phyloP scores from a whole-genome alignment of 106 monocot genomes.

The Cymbidium sinense region DNA sequence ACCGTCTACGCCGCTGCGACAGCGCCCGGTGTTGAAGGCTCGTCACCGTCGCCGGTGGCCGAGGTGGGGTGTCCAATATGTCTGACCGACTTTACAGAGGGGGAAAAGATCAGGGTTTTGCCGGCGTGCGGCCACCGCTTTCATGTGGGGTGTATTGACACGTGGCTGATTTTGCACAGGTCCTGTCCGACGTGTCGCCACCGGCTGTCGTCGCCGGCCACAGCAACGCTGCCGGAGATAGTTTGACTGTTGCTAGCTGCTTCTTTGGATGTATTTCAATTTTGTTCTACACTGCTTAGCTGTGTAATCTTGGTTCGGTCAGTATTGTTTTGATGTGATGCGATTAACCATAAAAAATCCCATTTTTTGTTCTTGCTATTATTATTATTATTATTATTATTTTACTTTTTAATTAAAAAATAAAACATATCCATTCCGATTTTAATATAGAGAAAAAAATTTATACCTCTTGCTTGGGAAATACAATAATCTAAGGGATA shows the following conservation, averaged over 20 bases:
- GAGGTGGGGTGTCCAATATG: slow-evolving; percentile 21
- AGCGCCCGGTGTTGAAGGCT: not conserved
- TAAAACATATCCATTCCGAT: too few relatives aligned
- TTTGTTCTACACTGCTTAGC: too few relatives aligned
- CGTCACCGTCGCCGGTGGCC: not conserved
- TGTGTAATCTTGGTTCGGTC: too few relatives aligned
- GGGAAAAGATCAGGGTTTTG: slow-evolving; percentile 16
- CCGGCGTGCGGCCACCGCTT: slow-evolving; percentile 29
- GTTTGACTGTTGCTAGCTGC: not conserved
- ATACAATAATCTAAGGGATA: too few relatives aligned
- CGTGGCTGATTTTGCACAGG: slow-evolving; percentile 17
- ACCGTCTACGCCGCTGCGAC: slow-evolving; percentile 6
- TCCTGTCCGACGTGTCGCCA: slow-evolving; percentile 19
- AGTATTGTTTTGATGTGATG: too few relatives aligned
- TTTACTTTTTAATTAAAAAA: too few relatives aligned
- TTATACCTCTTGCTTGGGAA: too few relatives aligned
- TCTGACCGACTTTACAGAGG: slow-evolving; percentile 22
- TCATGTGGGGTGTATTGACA: slow-evolving; percentile 26
- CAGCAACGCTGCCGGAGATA: not conserved
- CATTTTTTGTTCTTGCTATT: too few relatives aligned
- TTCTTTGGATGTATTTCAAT: not conserved
- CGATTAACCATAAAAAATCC: too few relatives aligned
- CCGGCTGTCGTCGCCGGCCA: slow-evolving; percentile 1
- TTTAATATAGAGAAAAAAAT: too few relatives aligned
- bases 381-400: too few relatives aligned